Base-by-base conservation (phyloP, 345 rosid species). In the Erucastrum elatum region DNA sequence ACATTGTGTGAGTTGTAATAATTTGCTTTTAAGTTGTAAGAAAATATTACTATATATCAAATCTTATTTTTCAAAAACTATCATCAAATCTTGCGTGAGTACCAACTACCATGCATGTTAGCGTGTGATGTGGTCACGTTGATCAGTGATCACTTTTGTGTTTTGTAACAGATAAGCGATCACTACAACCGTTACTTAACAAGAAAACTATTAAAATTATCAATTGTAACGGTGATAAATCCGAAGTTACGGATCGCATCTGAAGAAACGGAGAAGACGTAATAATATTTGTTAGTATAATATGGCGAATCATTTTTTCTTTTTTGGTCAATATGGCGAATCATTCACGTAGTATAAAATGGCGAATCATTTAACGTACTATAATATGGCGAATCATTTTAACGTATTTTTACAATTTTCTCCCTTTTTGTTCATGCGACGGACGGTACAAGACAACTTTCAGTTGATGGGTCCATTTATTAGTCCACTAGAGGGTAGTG, bases 41-140 rank as follows among this genome's bases (percentile, higher is more conserved):
- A 49, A 16, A 17, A 12, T 30, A 49, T 17, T 21, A 49, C 15
- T 34, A 53, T 51, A 33, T 17, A 37, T 34, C 29, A 11, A 29
- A 29, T 29, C 31, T 29, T 29, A 29, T 29, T 29, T 29, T 29
- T 29, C 31, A 29, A 29, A 29, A 29, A 29, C 17, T 16, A 34
- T 34, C 29, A 16, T 62, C 9, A 27, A 16, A 30, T 61, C 12
- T 27, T 29, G 71, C 35, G 76, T 71, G 81, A 41, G 8, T 71
- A 75, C 27, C 63, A 66, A 21, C 21, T 21, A 21, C 21, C 21
- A 21, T 21, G 21, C 21, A 21, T 21, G 21, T 21, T 21, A 72
- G 81, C 77, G 66, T 72, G 72, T 68, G 27, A 68, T 68, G 63
- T 78, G 55, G 77, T 72, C 73, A 71, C 68, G 68, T 72, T 78